Conservation (phyloP, 208 protist species). For the Zelonia costaricensis region DNA sequence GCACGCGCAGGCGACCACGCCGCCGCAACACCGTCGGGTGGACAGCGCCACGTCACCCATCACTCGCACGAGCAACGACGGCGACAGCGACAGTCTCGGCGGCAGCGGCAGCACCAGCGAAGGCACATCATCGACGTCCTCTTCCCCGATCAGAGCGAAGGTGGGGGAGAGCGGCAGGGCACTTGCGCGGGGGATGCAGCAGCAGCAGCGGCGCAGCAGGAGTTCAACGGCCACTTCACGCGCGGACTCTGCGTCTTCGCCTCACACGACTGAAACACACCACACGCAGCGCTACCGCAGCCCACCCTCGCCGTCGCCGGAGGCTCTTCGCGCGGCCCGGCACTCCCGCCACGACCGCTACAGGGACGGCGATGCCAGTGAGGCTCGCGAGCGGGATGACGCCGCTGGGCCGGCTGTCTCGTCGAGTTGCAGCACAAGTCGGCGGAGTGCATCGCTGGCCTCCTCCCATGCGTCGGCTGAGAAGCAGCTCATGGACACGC, state of each 20-base stretch:
- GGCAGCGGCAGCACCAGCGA: too few species aligned
- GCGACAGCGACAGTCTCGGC: too few species aligned
- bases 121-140: too few species aligned
- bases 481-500: conserved; percentile 19
- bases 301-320: not conserved
- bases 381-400: not conserved
- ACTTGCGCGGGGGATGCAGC: too few species aligned
- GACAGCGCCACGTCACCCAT: conserved; percentile 16
- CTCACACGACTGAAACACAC: not conserved
- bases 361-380: too few species aligned
- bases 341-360: too few species aligned
- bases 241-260: not conserved
- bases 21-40: not conserved
- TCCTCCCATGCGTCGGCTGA: conserved; percentile 18
- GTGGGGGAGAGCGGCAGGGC: too few species aligned
- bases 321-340: too few species aligned
- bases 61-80: not conserved
- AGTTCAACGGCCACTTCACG: too few species aligned
- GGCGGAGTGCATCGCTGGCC: not conserved
- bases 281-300: conserved; percentile 1
- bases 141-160: too few species aligned
- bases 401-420: not conserved
- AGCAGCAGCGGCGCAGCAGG: too few species aligned
- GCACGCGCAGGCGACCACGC: not conserved
- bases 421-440: conserved; percentile 2